A percentile compares a stretch with the other conserved stretches of the same genome.
Evolutionary conservation across 306 rosid species (phyloP).

Genomic region (Cucurbita moschata): DNA sequence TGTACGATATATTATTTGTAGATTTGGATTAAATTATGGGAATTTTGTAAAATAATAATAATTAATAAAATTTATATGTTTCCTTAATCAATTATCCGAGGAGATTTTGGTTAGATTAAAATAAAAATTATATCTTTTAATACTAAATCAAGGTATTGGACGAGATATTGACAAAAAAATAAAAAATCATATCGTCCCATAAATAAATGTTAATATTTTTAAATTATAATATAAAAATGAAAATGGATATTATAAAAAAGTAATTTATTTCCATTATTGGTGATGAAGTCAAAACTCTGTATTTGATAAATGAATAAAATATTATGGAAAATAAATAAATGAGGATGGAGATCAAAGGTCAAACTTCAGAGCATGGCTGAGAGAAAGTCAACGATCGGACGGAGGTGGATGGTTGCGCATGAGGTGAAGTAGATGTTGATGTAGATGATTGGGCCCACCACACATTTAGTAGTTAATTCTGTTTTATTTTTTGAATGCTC

Average conservation of each 20-base stretch:
- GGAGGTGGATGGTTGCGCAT: background rate
- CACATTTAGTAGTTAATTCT: background rate
- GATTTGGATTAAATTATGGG: background rate
- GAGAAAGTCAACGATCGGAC: background rate
- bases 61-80: no score
- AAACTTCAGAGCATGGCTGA: background rate
- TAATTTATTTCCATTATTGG: background rate
- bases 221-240: background rate
- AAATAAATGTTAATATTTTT: background rate
- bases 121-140: no score
- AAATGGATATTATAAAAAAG: background rate
- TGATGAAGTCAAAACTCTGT: background rate
- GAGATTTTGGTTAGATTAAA: no score
- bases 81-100: no score
- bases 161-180: no score
- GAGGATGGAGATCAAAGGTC: background rate
- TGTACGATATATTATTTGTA: background rate
- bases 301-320: background rate
- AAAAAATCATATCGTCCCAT: no score
- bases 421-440: background rate
- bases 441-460: background rate
- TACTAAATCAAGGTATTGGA: no score
- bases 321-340: background rate
- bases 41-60: no score
- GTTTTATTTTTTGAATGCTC: background rate